phyloP scores from a whole-genome alignment of 331 rosid species.

The Arachis monticola region DNA sequence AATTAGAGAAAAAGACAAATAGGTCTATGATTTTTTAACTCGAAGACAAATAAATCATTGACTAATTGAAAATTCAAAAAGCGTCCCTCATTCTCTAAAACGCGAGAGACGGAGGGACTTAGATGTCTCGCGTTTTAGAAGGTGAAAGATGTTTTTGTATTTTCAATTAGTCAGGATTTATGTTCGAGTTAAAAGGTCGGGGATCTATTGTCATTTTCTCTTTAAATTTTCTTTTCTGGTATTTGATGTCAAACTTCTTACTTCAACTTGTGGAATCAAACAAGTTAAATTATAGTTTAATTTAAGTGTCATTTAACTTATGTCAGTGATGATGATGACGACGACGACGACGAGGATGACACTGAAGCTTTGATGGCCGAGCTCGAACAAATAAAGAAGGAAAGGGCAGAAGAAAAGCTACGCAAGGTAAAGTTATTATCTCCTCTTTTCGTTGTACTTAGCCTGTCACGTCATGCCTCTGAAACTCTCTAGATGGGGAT shows the following conservation, averaged over 20 bases:
- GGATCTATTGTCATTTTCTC: no score
- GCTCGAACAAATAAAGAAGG: constrained; percentile 96
- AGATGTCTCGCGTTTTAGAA: no score
- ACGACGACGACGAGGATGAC: constrained; percentile 78
- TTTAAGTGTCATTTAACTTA: constrained; percentile 6
- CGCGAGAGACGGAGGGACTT: no score
- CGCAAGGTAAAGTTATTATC: constrained; percentile 59
- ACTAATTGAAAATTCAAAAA: no score
- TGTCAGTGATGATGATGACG: constrained; percentile 57
- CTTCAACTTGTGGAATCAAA: neutral
- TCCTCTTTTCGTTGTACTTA: neutral
- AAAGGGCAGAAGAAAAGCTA: constrained; percentile 89
- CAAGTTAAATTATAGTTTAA: neutral
- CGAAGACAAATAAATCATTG: no score
- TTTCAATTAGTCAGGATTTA: no score
- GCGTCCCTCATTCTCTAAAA: no score
- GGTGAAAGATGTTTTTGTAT: no score
- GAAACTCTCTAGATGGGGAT: constrained; percentile 18
- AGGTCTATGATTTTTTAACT: no score
- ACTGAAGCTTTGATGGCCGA: constrained; percentile 88
- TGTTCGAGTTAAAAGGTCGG: no score
- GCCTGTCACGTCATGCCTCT: constrained; percentile 8
- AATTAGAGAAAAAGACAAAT: neutral
- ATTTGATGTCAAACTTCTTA: constrained; percentile 21
- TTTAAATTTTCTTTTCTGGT: constrained; percentile 4